Evolutionary conservation across 2,329 filamentous ascomycete genomes (phyloP).

Genomic region (Apiospora hydei): DNA sequence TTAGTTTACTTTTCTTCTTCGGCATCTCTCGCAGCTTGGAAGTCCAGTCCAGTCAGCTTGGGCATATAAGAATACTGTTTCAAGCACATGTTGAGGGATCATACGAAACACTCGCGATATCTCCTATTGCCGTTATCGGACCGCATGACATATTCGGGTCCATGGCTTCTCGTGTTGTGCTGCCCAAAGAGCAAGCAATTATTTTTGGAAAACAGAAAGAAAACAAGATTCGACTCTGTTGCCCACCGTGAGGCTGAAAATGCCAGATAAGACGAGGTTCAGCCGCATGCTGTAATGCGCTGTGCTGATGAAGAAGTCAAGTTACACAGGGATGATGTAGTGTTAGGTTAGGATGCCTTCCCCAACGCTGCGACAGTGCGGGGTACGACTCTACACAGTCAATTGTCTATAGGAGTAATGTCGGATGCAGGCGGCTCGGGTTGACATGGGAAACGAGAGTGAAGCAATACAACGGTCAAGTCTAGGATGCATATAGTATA

Average conservation of each 20-base stretch:
- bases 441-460: not conserved
- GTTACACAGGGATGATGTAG: not conserved
- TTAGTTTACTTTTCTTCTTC: conserved; percentile 26
- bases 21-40: conserved; percentile 26
- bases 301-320: not conserved
- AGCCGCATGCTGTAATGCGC: not conserved
- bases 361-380: not conserved
- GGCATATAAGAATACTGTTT: too few relatives aligned
- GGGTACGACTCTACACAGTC: not conserved
- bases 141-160: conserved; percentile 6
- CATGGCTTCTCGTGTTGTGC: not conserved
- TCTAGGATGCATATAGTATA: not conserved
- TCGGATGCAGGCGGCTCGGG: not conserved
- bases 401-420: not conserved
- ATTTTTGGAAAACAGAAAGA: not conserved
- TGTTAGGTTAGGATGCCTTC: not conserved
- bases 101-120: conserved; percentile 27
- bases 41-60: not conserved
- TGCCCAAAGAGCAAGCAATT: not conserved
- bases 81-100: not conserved
- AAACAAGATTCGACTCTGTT: not conserved
- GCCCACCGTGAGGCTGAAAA: not conserved
- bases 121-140: conserved; percentile 28
- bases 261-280: not conserved
- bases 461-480: not conserved